Conservation (phyloP, 2,329 filamentous ascomycete species). For the Epichloe baconii region DNA sequence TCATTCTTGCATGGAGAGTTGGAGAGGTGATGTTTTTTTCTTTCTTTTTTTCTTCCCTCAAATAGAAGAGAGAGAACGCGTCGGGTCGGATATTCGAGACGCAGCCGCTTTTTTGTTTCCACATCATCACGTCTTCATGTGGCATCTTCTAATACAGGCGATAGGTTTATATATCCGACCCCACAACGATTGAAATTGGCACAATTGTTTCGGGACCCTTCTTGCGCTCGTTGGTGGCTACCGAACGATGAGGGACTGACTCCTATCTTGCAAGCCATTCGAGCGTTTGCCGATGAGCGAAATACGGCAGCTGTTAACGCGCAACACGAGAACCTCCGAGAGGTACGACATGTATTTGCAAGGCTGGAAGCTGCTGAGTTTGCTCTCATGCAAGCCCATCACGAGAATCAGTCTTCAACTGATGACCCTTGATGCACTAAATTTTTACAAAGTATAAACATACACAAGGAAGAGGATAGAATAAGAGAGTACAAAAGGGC, state of each 20-base stretch:
- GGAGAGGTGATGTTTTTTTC: no score
- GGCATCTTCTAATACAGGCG: neutral
- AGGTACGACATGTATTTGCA: constrained; percentile 63
- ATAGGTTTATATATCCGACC: constrained; percentile 70
- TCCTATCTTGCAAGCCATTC: constrained; percentile 60
- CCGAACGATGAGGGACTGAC: constrained; percentile 67
- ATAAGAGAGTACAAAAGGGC: neutral
- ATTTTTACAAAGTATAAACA: neutral
- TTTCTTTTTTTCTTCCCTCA: neutral
- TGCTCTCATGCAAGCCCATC: neutral
- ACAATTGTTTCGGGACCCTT: constrained; percentile 57
- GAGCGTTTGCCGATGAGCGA: constrained; percentile 69
- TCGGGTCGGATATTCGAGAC: neutral
- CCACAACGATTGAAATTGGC: constrained; percentile 64
- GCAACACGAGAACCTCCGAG: constrained; percentile 52
- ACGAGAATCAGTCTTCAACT: neutral
- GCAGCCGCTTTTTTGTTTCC: neutral
- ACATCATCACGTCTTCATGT: neutral
- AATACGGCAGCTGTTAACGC: constrained; percentile 45
- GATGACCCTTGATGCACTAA: neutral
- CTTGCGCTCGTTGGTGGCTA: constrained; percentile 77
- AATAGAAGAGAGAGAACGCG: neutral
- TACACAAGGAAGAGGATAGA: neutral
- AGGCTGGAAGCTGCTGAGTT: constrained; percentile 30
- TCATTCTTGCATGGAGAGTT: no score